Percentiles rank a stretch among this genome's conserved stretches.
Evolutionary conservation across 169 alveolate species (phyloP).

Genomic region (Eimeria acervulina): DNA sequence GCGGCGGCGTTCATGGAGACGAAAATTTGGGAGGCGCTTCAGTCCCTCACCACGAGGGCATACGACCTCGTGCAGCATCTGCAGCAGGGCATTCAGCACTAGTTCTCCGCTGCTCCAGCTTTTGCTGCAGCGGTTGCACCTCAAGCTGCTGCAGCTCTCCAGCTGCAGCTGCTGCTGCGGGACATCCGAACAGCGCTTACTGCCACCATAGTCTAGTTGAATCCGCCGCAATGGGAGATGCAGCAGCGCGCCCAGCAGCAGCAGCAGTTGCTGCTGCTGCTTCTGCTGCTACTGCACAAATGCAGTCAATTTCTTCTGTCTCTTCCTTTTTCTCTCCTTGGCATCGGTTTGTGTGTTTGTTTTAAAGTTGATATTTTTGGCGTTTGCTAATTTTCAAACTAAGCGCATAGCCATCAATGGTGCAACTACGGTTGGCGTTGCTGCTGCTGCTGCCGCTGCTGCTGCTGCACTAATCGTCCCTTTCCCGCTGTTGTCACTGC

Average conservation of each 20-base stretch:
- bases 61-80: constrained; percentile 91
- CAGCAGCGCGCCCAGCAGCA: not conserved
- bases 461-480: not conserved
- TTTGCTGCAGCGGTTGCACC: not conserved
- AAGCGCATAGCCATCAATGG: not conserved
- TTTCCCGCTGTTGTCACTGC: not conserved
- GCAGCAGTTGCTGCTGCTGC: not conserved
- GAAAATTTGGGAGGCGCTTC: constrained; percentile 87
- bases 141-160: not conserved
- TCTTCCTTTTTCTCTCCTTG: not conserved
- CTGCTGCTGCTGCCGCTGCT: not conserved
- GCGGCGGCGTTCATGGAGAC: constrained; percentile 89
- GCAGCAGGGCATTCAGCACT: constrained; percentile 90
- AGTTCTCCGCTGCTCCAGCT: not conserved
- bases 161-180: not conserved
- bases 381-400: not conserved
- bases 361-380: not conserved
- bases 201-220: not conserved
- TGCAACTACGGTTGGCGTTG: not conserved
- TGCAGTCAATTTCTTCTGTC: not conserved
- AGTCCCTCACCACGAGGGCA: constrained; percentile 89
- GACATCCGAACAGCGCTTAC: not conserved
- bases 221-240: not conserved
- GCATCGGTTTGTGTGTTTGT: not conserved
- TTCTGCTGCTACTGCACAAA: constrained; percentile 1